Evolutionary conservation across 2,329 filamentous ascomycete species (phyloP).

Genomic region (Coleophoma crateriformis): DNA sequence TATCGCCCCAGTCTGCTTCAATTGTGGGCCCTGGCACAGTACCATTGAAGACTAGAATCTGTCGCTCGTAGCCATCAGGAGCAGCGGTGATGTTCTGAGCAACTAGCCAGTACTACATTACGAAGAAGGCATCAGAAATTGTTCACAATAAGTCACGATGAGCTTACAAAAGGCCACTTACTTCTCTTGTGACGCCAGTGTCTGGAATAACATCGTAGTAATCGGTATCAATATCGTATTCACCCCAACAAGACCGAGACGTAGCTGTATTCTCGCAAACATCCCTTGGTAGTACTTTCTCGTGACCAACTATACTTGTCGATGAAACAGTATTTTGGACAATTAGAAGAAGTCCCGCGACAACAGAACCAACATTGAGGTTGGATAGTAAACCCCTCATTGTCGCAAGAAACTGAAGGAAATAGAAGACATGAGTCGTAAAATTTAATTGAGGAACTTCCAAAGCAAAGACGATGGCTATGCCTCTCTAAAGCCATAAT

Average conservation of each 20-base stretch:
- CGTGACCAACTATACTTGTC: too few species aligned
- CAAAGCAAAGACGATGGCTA: too few species aligned
- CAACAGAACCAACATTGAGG: too few species aligned
- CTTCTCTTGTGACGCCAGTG: constrained; percentile 39
- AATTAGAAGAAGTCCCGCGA: too few species aligned
- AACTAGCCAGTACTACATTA: neutral
- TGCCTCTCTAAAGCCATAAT: too few species aligned
- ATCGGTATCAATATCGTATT: constrained; percentile 37
- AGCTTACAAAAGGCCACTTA: neutral
- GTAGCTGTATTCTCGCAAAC: neutral
- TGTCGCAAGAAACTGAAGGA: too few species aligned
- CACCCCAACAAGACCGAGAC: constrained; percentile 30
- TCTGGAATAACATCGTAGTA: constrained; percentile 25
- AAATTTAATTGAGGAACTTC: too few species aligned
- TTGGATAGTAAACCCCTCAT: too few species aligned
- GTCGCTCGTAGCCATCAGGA: constrained; percentile 19
- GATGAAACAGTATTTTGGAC: too few species aligned
- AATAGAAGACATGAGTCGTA: too few species aligned
- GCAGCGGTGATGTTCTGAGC: constrained; percentile 3
- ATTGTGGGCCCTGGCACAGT: constrained; percentile 21
- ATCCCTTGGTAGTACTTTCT: too few species aligned
- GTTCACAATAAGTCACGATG: neutral
- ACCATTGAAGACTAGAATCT: constrained; percentile 21
- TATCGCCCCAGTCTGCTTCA: constrained; percentile 19
- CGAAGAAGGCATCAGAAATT: neutral